These are phyloP conservation scores for Pseudocercospora fuligena DNA, from an alignment of 2,329 filamentous ascomycete species.

Conservation along the genomic window DNA sequence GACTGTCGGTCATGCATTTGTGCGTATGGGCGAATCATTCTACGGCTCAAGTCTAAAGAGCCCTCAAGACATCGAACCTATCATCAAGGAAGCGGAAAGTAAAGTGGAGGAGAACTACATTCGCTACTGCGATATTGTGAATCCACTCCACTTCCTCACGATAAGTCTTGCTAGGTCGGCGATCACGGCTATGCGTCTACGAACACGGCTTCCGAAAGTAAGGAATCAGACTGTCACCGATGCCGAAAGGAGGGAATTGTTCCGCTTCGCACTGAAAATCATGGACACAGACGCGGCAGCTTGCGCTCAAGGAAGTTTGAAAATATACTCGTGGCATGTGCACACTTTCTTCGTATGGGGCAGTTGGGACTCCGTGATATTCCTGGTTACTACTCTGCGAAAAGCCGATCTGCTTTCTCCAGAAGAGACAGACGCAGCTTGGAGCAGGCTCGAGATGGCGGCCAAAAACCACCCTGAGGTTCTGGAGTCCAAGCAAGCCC, in stretches of 20 bases:
- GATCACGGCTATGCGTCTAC: slow-evolving; percentile 48
- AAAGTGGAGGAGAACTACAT: slow-evolving; percentile 47
- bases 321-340: slow-evolving; percentile 57
- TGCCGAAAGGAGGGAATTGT: slow-evolving; percentile 44
- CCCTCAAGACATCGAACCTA: slow-evolving; percentile 23
- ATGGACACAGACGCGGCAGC: slow-evolving; percentile 47
- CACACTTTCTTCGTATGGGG: slow-evolving; percentile 51
- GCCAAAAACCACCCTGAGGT: slow-evolving; percentile 49
- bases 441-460: slow-evolving; percentile 50
- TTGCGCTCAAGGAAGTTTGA: slow-evolving; percentile 44
- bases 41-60: slow-evolving; percentile 16
- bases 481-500: slow-evolving; percentile 40
- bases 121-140: slow-evolving; percentile 48
- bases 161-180: slow-evolving; percentile 49
- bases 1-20: slow-evolving; percentile 42
- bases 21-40: slow-evolving; percentile 2
- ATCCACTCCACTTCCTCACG: slow-evolving; percentile 50
- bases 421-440: slow-evolving; percentile 37
- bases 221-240: slow-evolving; percentile 36
- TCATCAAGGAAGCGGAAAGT: slow-evolving; percentile 46
- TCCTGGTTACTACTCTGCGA: slow-evolving; percentile 39
- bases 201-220: slow-evolving; percentile 50
- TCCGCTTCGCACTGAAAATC: slow-evolving; percentile 47
- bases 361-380: slow-evolving; percentile 42
- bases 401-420: slow-evolving; percentile 24